Conservation (phyloP, 1,139 yeast species). For the Pichia sp. region DNA sequence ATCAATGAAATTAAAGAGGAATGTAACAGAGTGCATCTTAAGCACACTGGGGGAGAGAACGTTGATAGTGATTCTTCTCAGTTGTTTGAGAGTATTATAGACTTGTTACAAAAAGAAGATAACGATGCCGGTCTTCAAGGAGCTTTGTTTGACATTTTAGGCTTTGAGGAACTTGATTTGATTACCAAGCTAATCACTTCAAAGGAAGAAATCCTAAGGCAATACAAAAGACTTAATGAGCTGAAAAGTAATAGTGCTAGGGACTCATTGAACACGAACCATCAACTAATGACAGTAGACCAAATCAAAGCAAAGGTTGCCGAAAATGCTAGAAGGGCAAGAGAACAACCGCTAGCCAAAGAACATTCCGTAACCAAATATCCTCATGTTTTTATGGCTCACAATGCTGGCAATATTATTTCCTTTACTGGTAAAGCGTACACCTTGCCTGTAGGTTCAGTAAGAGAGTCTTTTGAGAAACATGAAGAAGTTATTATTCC, state of each 20-base stretch:
- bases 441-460: conserved; percentile 77
- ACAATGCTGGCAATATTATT: conserved; percentile 62
- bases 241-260: background rate
- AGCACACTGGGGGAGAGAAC: conserved; percentile 19
- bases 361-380: conserved; percentile 50
- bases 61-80: conserved; percentile 14
- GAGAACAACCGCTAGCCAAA: conserved; percentile 47
- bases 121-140: conserved; percentile 65
- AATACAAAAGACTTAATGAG: conserved; percentile 17
- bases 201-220: conserved; percentile 32
- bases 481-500: conserved; percentile 88
- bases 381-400: conserved; percentile 82
- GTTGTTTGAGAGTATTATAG: conserved; percentile 32
- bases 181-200: conserved; percentile 62
- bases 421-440: conserved; percentile 79
- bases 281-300: conserved; percentile 46
- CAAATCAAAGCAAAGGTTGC: conserved; percentile 56
- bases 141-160: conserved; percentile 68
- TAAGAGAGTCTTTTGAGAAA: conserved; percentile 52
- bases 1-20: conserved; percentile 34
- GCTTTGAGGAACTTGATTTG: conserved; percentile 79
- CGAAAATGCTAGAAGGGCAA: conserved; percentile 50
- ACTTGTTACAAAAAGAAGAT: conserved; percentile 32
- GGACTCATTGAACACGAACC: background rate
- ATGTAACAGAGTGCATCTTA: conserved; percentile 34